These are phyloP conservation scores for Candida vaughaniae DNA, from an alignment of 805 yeast species.

Conservation along the genomic window DNA sequence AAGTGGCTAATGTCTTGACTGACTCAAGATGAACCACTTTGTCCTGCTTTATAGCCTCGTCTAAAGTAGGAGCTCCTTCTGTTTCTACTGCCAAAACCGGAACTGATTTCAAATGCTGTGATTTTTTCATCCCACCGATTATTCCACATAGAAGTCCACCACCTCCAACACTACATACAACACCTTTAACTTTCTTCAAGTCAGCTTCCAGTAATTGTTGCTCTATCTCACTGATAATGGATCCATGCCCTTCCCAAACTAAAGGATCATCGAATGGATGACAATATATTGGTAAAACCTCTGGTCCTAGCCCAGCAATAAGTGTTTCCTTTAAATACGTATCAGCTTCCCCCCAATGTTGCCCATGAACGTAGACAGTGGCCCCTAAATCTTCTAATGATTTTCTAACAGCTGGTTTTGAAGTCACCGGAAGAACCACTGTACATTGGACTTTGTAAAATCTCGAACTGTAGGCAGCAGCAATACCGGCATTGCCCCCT, in stretches of 20 bases:
- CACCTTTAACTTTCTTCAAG: conserved; percentile 21
- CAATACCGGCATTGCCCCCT: conserved; percentile 38
- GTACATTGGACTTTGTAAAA: conserved; percentile 24
- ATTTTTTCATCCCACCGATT: conserved; percentile 22
- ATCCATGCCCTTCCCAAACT: conserved; percentile 31
- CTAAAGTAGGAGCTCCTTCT: conserved; percentile 22
- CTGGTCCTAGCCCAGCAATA: conserved; percentile 14
- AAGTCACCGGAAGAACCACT: conserved; percentile 26
- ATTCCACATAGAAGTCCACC: conserved; percentile 34
- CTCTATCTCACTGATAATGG: conserved; percentile 26
- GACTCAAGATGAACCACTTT: conserved; percentile 17
- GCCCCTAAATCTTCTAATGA: conserved; percentile 22
- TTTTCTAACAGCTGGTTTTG: conserved; percentile 20
- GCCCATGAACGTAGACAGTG: conserved; percentile 21
- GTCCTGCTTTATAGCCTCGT: conserved; percentile 19
- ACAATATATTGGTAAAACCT: conserved; percentile 23
- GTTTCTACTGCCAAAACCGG: conserved; percentile 31
- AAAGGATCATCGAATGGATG: conserved; percentile 33
- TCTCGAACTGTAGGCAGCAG: conserved; percentile 29
- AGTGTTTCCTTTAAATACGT: conserved; percentile 16
- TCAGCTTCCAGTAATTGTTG: conserved; percentile 17
- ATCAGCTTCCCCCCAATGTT: conserved; percentile 36
- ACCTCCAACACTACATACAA: conserved; percentile 35
- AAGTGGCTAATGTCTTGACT: conserved; percentile 24
- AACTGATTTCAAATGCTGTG: conserved; percentile 12